A percentile compares a stretch with the other conserved stretches of the same genome.
phyloP scores from a whole-genome alignment of 164 flowering plant genomes.

The Vitis rotundifolia region DNA sequence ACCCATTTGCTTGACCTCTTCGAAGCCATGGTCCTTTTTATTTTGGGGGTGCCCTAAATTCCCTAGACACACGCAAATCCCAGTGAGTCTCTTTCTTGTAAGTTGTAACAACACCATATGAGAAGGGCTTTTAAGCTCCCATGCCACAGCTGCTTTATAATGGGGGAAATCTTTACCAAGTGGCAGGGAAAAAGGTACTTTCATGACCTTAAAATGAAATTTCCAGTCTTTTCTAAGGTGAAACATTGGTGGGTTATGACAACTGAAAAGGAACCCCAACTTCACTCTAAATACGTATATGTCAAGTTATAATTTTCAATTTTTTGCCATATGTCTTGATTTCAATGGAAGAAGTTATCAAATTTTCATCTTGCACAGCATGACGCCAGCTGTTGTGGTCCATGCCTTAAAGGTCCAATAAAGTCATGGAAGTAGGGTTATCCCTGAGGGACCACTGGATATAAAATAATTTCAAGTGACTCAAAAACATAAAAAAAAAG shows the following conservation, averaged over 20 bases:
- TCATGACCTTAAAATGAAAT: too few relatives aligned
- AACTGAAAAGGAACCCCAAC: too few relatives aligned
- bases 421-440: constrained; percentile 2
- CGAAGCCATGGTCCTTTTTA: not conserved
- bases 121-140: too few relatives aligned
- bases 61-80: not conserved
- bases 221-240: too few relatives aligned
- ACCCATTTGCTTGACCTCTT: not conserved
- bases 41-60: not conserved
- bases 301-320: too few relatives aligned
- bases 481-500: not conserved
- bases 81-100: not conserved
- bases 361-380: not conserved
- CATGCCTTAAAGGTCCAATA: constrained; percentile 1
- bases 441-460: constrained; percentile 14
- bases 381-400: constrained; percentile 16
- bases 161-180: too few relatives aligned
- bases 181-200: not conserved
- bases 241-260: not conserved
- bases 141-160: too few relatives aligned
- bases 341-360: not conserved
- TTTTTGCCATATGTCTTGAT: not conserved
- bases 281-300: too few relatives aligned
- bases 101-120: not conserved
- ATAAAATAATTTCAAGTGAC: constrained; percentile 1